Percentiles rank a stretch among this genome's conserved stretches.
These are phyloP conservation scores for Solanum sejunctum DNA, from an alignment of 257 asterid species.

Conservation along the genomic window DNA sequence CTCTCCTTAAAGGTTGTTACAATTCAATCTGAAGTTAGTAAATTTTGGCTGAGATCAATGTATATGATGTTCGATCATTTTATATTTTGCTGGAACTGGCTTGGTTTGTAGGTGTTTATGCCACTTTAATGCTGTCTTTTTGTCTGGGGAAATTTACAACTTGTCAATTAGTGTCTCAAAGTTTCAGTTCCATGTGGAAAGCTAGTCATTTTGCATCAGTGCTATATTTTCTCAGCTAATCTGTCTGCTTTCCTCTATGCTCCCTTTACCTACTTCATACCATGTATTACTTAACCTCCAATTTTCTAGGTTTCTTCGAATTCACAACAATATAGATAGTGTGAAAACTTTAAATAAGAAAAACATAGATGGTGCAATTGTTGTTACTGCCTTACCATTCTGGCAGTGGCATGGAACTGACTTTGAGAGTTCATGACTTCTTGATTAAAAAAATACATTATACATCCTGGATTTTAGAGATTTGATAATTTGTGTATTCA, in stretches of 20 bases:
- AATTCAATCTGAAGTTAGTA: neutral
- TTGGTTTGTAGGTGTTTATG: neutral
- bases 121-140: neutral
- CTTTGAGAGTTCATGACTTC: neutral
- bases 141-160: neutral
- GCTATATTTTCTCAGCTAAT: neutral
- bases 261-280: neutral
- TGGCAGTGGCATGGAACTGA: neutral
- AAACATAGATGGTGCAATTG: neutral
- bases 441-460: neutral
- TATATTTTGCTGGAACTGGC: neutral
- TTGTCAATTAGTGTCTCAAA: neutral
- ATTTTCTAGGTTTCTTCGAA: neutral
- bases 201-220: neutral
- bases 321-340: neutral
- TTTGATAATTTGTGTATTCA: neutral
- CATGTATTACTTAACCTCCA: neutral
- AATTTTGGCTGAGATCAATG: neutral
- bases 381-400: neutral
- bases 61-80: neutral
- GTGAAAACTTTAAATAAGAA: neutral
- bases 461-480: neutral
- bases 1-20: constrained; percentile 69
- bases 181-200: neutral
- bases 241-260: neutral